Conservation (phyloP, 2,329 filamentous ascomycete genomes). For the Colletotrichum somersetense region DNA sequence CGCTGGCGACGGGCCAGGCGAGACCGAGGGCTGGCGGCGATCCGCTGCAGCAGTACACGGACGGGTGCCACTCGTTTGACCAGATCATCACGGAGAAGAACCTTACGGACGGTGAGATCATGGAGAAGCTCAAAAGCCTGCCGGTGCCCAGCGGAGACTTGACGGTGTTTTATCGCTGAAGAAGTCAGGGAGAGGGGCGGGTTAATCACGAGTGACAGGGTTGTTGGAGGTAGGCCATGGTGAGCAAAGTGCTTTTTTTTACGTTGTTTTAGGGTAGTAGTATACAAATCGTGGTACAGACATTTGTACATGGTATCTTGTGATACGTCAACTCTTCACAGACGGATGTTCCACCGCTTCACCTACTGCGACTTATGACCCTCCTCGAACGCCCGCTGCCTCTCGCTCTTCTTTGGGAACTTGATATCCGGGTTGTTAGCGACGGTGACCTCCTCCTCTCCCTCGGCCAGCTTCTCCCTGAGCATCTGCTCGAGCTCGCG, state of each 20-base stretch:
- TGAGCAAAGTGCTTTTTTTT: constrained; percentile 32
- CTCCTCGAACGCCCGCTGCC: constrained; percentile 21
- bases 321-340: constrained; percentile 2
- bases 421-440: constrained; percentile 58
- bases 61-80: constrained; percentile 83
- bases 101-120: constrained; percentile 76
- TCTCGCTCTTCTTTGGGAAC: constrained; percentile 48
- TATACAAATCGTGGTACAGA: constrained; percentile 35
- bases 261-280: constrained; percentile 32
- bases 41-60: constrained; percentile 75
- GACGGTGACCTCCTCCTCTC: constrained; percentile 47
- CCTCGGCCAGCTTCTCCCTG: constrained; percentile 43
- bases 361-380: constrained; percentile 19
- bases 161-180: constrained; percentile 65
- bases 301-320: constrained; percentile 37
- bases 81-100: constrained; percentile 84
- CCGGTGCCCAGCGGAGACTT: constrained; percentile 65
- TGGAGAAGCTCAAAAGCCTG: constrained; percentile 74
- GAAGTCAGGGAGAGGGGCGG: background rate
- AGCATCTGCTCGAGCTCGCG: constrained; percentile 49
- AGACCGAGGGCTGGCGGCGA: constrained; percentile 57
- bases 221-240: background rate
- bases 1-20: constrained; percentile 67
- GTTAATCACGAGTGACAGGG: background rate
- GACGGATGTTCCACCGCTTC: background rate